Conservation (phyloP, 2,329 filamentous ascomycete genomes). For the Alternaria sp. region DNA sequence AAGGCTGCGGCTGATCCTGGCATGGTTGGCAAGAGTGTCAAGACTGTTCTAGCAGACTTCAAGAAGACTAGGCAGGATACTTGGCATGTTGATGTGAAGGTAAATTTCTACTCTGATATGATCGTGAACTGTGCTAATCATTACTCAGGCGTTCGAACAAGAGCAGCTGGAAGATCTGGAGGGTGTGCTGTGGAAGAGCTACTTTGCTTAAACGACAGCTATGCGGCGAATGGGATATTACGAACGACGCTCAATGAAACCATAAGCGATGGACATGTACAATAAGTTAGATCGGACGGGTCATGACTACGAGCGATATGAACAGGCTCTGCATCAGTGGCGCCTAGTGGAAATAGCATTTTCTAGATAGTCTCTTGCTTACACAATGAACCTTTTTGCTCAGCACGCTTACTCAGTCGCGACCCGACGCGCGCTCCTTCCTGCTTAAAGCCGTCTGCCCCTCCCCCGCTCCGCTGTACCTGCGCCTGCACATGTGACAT, state of each 20-base stretch:
- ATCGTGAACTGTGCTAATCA: background rate
- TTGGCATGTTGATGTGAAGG: conserved; percentile 98
- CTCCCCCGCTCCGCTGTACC: conserved; percentile 23
- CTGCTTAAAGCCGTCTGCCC: conserved; percentile 18
- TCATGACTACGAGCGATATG: conserved; percentile 1
- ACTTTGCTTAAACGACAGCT: conserved; percentile 74
- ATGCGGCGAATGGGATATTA: background rate
- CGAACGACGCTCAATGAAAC: background rate
- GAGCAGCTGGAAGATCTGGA: conserved; percentile 95
- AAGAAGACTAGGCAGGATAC: conserved; percentile 99
- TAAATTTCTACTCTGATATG: conserved; percentile 53
- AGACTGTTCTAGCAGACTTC: conserved; percentile 92
- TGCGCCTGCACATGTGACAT: conserved; percentile 4
- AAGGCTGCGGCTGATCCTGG: conserved; percentile 88
- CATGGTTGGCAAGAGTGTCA: conserved; percentile 93
- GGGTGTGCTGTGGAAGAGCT: conserved; percentile 98
- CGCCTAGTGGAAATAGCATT: conserved; percentile 1
- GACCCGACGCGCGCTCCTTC: background rate
- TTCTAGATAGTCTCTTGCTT: conserved; percentile 8
- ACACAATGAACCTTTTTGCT: background rate
- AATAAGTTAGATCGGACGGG: conserved; percentile 4
- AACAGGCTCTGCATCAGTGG: conserved; percentile 6
- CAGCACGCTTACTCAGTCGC: conserved; percentile 16
- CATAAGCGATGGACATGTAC: conserved; percentile 7
- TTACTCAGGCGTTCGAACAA: conserved; percentile 73